phyloP scores from a whole-genome alignment of 306 rosid species.

The Fagus crenata region DNA sequence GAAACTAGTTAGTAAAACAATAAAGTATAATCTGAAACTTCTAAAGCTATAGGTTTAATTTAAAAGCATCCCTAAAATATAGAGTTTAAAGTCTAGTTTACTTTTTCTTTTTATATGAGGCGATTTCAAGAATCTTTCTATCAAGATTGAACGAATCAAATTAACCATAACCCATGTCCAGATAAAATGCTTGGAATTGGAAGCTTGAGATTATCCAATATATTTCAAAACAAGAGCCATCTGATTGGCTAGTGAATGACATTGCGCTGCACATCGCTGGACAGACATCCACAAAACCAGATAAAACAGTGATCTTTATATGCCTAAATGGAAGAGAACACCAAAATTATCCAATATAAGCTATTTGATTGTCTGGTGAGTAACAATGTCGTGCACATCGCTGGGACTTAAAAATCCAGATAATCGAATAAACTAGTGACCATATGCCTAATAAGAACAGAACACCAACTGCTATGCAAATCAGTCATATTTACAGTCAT shows the following conservation, averaged over 20 bases:
- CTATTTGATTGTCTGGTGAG: too few species aligned
- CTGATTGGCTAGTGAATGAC: not conserved
- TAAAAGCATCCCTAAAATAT: too few species aligned
- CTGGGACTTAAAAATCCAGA: too few species aligned
- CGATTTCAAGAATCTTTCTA: not conserved
- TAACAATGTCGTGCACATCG: too few species aligned
- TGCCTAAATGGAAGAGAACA: not conserved
- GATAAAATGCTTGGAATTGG: not conserved
- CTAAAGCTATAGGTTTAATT: too few species aligned
- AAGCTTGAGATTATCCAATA: not conserved
- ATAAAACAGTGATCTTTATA: not conserved
- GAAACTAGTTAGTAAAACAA: too few species aligned
- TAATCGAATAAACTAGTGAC: too few species aligned
- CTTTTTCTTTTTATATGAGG: too few species aligned
- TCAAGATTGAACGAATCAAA: not conserved
- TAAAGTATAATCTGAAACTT: too few species aligned
- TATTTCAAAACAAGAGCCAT: not conserved
- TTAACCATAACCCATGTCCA: not conserved
- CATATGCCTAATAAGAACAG: not conserved
- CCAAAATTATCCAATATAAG: too few species aligned
- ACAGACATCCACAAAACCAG: not conserved
- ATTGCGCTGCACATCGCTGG: not conserved
- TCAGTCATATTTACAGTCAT: conserved; percentile 46
- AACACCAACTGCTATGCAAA: conserved; percentile 1
- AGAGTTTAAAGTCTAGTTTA: too few species aligned